Conservation (phyloP, 2,329 filamentous ascomycete species). For the Apiospora arundinis region DNA sequence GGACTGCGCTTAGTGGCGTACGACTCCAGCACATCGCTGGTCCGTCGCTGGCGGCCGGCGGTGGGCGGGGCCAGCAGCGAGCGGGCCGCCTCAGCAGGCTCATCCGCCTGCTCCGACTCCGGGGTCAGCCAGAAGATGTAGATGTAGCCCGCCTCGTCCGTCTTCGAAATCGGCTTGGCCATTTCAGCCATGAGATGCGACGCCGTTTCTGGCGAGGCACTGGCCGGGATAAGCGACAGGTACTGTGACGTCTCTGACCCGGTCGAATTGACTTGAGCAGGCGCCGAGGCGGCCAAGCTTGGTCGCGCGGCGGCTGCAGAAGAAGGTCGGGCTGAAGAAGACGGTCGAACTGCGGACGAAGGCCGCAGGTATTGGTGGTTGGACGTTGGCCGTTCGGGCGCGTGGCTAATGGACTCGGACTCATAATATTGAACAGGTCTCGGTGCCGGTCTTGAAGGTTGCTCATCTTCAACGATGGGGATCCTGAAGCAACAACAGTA, state of each 20-base stretch:
- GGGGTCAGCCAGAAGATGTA: slow-evolving; percentile 99
- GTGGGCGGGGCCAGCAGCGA: slow-evolving; percentile 62
- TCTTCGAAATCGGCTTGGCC: slow-evolving; percentile 72
- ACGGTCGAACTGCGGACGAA: slow-evolving; percentile 28
- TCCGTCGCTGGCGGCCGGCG: slow-evolving; percentile 48
- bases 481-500: slow-evolving; percentile 62
- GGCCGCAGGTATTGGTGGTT: slow-evolving; percentile 35
- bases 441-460: slow-evolving; percentile 52
- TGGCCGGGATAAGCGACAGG: slow-evolving; percentile 72
- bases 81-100: slow-evolving; percentile 64
- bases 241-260: slow-evolving; percentile 51
- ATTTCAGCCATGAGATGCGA: slow-evolving; percentile 79
- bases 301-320: slow-evolving; percentile 29
- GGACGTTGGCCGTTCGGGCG: slow-evolving; percentile 39
- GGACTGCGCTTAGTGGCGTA: slow-evolving; percentile 47
- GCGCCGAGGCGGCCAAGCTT: background rate
- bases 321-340: slow-evolving; percentile 24
- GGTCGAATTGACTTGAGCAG: slow-evolving; percentile 33
- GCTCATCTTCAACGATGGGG: slow-evolving; percentile 50
- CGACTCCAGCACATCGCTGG: slow-evolving; percentile 61
- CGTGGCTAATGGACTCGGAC: slow-evolving; percentile 31
- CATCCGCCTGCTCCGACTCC: slow-evolving; percentile 57
- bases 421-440: slow-evolving; percentile 48
- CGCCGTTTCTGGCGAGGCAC: slow-evolving; percentile 70
- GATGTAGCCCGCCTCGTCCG: slow-evolving; percentile 88